A percentile compares a stretch with the other conserved stretches of the same genome.
phyloP scores from a whole-genome alignment of 2,329 filamentous ascomycete genomes.

The Didymella pomorum region DNA sequence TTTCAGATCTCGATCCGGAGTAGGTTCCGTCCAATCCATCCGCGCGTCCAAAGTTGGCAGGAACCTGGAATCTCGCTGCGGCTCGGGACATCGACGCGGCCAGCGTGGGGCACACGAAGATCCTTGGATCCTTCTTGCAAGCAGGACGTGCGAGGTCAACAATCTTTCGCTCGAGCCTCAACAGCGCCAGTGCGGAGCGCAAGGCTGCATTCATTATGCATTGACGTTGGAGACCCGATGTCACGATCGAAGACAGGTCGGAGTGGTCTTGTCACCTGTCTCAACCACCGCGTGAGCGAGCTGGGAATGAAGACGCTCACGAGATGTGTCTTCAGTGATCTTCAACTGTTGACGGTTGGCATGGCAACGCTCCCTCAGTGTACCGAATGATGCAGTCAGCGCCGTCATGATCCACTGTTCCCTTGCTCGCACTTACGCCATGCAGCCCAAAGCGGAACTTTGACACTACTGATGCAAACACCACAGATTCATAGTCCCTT shows the following conservation, averaged over 20 bases:
- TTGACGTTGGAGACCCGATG: neutral
- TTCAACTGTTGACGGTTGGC: conserved; percentile 6
- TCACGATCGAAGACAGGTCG: neutral
- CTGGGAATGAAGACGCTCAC: conserved; percentile 11
- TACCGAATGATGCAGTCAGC: conserved; percentile 17
- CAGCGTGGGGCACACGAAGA: conserved; percentile 17
- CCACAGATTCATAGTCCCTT: neutral
- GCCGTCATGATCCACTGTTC: conserved; percentile 13
- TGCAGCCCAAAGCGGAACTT: too few species aligned
- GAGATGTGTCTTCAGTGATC: conserved; percentile 7
- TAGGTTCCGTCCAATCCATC: conserved; percentile 15
- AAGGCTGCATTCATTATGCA: neutral
- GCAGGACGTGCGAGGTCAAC: conserved; percentile 6
- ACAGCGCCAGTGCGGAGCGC: conserved; percentile 3
- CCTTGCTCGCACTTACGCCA: conserved; percentile 12
- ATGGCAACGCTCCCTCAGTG: conserved; percentile 14
- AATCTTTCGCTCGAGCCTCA: conserved; percentile 14
- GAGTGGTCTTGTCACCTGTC: conserved; percentile 5
- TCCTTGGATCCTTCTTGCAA: conserved; percentile 12
- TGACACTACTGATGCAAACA: neutral
- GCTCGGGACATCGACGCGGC: conserved; percentile 15
- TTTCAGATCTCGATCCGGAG: conserved; percentile 19
- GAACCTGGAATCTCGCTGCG: conserved; percentile 13
- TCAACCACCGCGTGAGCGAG: conserved; percentile 11
- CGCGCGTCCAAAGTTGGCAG: conserved; percentile 2